Evolutionary conservation across 75 land plant species (phyloP).

Genomic region (Selaginella tamariscina): DNA sequence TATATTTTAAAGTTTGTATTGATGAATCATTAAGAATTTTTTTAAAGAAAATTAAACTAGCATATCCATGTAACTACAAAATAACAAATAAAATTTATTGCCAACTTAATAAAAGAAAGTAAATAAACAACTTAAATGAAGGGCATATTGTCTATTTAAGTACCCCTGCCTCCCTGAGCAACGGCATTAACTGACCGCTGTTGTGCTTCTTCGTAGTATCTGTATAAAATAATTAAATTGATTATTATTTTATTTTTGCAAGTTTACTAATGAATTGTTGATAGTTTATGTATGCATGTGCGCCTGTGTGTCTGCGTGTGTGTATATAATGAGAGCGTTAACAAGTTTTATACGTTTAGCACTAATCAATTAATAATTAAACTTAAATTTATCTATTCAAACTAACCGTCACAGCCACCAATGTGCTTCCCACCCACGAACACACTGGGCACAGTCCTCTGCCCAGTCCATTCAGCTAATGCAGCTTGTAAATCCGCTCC

Average conservation of each 20-base stretch:
- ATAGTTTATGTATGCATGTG: no score
- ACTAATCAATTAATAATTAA: neutral
- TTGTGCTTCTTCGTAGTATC: conserved; percentile 39
- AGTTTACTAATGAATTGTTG: neutral
- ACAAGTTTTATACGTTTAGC: neutral
- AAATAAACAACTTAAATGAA: no score
- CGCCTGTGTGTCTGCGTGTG: no score
- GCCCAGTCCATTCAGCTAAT: conserved; percentile 64
- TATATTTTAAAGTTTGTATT: no score
- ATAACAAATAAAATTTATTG: no score
- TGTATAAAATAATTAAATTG: conserved; percentile 19
- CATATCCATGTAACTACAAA: no score
- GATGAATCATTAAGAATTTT: no score
- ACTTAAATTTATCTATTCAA: neutral
- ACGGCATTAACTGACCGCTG: conserved; percentile 58
- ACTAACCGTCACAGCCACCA: conserved; percentile 81
- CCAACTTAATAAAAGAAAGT: no score
- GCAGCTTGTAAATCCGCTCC: conserved; percentile 68
- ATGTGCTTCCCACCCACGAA: conserved; percentile 93
- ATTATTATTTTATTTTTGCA: neutral
- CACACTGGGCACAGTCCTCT: conserved; percentile 74
- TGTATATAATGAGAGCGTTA: neutral
- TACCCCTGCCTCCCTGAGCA: conserved; percentile 65
- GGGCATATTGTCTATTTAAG: conserved; percentile 17
- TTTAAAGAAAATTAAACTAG: no score